These are phyloP conservation scores for Astragalus membranaceus DNA, from an alignment of 306 rosid species.

Conservation along the genomic window DNA sequence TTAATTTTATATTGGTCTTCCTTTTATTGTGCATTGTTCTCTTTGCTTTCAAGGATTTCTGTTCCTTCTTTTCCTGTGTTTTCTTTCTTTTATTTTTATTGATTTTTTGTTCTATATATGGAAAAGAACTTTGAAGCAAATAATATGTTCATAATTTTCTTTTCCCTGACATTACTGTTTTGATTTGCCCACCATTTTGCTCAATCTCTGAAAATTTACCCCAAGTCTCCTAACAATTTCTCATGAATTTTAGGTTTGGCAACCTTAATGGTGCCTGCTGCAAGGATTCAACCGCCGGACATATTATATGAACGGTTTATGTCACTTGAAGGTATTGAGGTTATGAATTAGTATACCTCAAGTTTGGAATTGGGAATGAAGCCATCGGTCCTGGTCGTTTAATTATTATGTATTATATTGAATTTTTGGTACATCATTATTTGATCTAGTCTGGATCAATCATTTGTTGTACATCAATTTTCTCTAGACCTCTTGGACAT, in stretches of 20 bases:
- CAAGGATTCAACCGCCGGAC: slow-evolving; percentile 12
- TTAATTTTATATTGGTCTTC: background rate
- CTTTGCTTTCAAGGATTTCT: background rate
- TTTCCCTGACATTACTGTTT: slow-evolving; percentile 1
- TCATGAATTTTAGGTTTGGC: slow-evolving; percentile 34
- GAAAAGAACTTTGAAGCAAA: background rate
- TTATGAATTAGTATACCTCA: slow-evolving; percentile 24
- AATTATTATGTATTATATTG: slow-evolving; percentile 25
- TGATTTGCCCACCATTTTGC: slow-evolving; percentile 5
- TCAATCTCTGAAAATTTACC: background rate
- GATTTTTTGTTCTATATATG: background rate
- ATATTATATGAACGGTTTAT: slow-evolving; percentile 6
- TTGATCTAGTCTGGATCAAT: slow-evolving; percentile 34
- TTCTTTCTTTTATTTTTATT: background rate
- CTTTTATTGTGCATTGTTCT: background rate
- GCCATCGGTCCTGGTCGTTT: slow-evolving; percentile 48
- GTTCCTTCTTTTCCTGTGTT: background rate
- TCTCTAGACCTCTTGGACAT: slow-evolving; percentile 16
- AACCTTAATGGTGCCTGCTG: slow-evolving; percentile 22
- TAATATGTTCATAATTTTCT: background rate
- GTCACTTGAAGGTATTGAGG: slow-evolving; percentile 31
- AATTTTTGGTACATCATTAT: slow-evolving; percentile 25
- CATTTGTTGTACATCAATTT: slow-evolving; percentile 41
- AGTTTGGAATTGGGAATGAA: slow-evolving; percentile 45
- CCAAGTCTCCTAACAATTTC: background rate